A percentile compares a stretch with the other conserved stretches of the same genome.
Evolutionary conservation across 108 stramenopile species (phyloP).

Genomic region (Cyclotella kingstonii): DNA sequence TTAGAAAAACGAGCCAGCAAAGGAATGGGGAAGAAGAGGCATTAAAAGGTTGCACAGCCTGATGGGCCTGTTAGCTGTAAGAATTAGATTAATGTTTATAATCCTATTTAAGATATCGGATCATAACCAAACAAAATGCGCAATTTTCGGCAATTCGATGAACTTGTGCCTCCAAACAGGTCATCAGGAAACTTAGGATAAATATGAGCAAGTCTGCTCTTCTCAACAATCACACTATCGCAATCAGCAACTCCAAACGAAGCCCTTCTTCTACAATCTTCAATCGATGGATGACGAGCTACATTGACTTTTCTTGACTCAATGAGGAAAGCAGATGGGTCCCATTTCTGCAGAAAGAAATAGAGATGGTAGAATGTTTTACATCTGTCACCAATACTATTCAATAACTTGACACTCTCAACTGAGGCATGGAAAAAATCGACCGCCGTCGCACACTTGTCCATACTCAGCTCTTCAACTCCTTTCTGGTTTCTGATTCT

Average conservation of each 20-base stretch:
- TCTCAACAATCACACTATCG: slow-evolving; percentile 19
- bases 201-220: slow-evolving; percentile 34
- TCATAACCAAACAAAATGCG: slow-evolving; percentile 36
- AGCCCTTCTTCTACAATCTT: neutral
- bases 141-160: slow-evolving; percentile 6
- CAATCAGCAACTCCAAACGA: slow-evolving; percentile 8
- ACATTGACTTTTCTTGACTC: slow-evolving; percentile 27
- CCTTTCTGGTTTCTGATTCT: slow-evolving; percentile 1
- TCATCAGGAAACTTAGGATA: slow-evolving; percentile 29
- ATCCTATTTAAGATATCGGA: too few species aligned
- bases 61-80: neutral
- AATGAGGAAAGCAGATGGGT: slow-evolving; percentile 14
- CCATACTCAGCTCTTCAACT: neutral
- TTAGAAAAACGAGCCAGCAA: slow-evolving; percentile 63
- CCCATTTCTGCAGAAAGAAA: slow-evolving; percentile 23
- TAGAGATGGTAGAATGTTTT: slow-evolving; percentile 27
- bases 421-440: slow-evolving; percentile 22
- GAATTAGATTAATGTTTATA: too few species aligned
- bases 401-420: slow-evolving; percentile 8
- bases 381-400: slow-evolving; percentile 25
- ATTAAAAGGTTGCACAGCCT: neutral
- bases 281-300: neutral
- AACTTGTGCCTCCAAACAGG: slow-evolving; percentile 22
- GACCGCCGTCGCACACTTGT: neutral
- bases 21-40: slow-evolving; percentile 77